A percentile compares a stretch with the other conserved stretches of the same genome.
phyloP scores from a whole-genome alignment of 306 rosid species.

The Pyrus betulifolia region DNA sequence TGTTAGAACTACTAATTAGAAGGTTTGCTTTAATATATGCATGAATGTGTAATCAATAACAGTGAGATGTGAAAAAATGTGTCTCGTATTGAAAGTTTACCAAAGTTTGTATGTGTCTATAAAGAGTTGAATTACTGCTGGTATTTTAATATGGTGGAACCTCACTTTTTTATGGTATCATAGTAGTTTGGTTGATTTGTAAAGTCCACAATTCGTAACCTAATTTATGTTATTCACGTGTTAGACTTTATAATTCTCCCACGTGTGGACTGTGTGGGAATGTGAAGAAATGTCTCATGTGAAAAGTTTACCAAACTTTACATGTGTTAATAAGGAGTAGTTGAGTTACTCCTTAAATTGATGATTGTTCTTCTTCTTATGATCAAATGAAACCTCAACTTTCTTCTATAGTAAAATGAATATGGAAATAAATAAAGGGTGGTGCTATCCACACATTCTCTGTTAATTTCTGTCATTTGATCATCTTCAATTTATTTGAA shows the following conservation, averaged over 20 bases:
- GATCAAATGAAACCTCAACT: no score
- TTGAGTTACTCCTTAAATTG: neutral
- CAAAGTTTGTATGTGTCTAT: neutral
- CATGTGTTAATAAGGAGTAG: neutral
- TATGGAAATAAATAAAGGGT: neutral
- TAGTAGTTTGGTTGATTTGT: fast-evolving
- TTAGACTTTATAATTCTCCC: neutral
- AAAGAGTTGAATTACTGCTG: no score
- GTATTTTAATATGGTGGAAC: no score
- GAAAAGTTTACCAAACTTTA: neutral
- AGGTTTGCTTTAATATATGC: neutral
- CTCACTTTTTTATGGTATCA: no score
- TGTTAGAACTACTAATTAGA: neutral
- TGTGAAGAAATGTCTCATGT: neutral
- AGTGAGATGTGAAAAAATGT: neutral
- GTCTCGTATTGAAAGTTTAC: neutral
- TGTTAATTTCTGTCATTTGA: no score
- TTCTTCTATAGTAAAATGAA: no score
- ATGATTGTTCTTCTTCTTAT: no score
- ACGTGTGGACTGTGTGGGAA: neutral
- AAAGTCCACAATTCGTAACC: fast-evolving
- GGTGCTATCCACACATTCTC: no score
- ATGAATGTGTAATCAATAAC: neutral
- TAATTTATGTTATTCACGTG: no score
- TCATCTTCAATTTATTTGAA: no score